Conservation (phyloP, 2,329 filamentous ascomycete genomes). For the Lojkania enalia region DNA sequence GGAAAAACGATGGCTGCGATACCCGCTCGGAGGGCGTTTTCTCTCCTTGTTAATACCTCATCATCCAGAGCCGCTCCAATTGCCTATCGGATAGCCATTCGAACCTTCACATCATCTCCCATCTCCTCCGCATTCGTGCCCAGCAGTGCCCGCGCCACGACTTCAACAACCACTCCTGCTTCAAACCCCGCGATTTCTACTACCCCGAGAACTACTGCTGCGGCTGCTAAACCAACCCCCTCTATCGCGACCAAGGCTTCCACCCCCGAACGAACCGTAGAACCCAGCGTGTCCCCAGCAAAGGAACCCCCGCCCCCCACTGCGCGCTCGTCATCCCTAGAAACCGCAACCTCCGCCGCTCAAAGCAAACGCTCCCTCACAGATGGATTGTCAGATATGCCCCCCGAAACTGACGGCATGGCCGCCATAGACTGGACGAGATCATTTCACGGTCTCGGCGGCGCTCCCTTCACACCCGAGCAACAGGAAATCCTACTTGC, state of each 20-base stretch:
- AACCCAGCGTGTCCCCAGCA: conserved; percentile 27
- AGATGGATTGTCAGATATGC: conserved; percentile 54
- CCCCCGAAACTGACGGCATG: conserved; percentile 53
- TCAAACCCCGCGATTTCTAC: conserved; percentile 9
- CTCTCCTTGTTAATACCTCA: conserved; percentile 20
- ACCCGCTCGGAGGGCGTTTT: conserved; percentile 24
- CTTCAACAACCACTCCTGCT: conserved; percentile 15
- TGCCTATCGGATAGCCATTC: conserved; percentile 18
- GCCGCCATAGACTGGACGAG: conserved; percentile 76
- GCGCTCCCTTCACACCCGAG: conserved; percentile 70
- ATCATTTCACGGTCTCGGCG: conserved; percentile 79
- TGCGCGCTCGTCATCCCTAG: conserved; percentile 30
- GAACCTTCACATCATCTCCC: conserved; percentile 27
- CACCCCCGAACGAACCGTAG: conserved; percentile 30
- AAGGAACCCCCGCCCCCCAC: conserved; percentile 42
- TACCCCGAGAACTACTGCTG: conserved; percentile 15
- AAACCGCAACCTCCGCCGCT: conserved; percentile 28
- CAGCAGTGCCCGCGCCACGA: conserved; percentile 15
- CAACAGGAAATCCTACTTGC: conserved; percentile 69
- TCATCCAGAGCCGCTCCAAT: conserved; percentile 20
- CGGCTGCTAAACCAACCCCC: conserved; percentile 18
- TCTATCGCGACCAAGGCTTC: conserved; percentile 9
- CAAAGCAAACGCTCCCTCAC: conserved; percentile 49
- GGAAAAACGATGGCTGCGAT: conserved; percentile 24
- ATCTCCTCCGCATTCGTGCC: conserved; percentile 28